Conservation (phyloP, 1,284 basidiomycete genomes). For the Malassezia sp. region DNA sequence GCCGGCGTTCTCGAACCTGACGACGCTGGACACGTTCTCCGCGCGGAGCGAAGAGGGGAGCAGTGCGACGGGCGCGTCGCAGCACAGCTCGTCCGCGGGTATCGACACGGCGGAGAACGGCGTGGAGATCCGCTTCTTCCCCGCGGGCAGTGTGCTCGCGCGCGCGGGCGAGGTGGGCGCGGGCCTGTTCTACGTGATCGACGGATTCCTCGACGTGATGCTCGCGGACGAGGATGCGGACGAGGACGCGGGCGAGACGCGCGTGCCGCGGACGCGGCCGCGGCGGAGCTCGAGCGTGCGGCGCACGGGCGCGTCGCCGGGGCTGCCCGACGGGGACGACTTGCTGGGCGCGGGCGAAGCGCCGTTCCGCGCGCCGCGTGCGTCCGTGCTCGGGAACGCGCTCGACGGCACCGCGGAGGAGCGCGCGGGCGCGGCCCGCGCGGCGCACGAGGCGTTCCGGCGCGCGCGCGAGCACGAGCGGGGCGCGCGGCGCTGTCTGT, state of each 20-base stretch:
- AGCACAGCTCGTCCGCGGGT: background rate
- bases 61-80: background rate
- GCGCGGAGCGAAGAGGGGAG: constrained; percentile 27
- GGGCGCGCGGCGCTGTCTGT: constrained; percentile 50
- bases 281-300: background rate
- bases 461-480: background rate
- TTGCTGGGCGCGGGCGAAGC: constrained; percentile 1
- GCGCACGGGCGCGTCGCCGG: constrained; percentile 6
- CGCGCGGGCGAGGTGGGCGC: constrained; percentile 81
- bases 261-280: background rate
- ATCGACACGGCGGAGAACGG: constrained; percentile 61
- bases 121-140: constrained; percentile 86
- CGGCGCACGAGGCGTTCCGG: background rate
- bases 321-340: background rate
- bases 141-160: constrained; percentile 71
- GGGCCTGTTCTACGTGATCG: constrained; percentile 93
- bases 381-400: constrained; percentile 30
- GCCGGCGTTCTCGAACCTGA: constrained; percentile 74
- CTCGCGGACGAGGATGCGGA: constrained; percentile 52
- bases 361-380: constrained; percentile 10
- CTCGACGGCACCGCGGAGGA: constrained; percentile 23
- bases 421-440: background rate
- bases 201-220: constrained; percentile 86
- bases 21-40: constrained; percentile 52
- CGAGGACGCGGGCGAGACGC: constrained; percentile 11